Base-by-base conservation (phyloP, 2,329 filamentous ascomycete species). In the Epichloe scottii region DNA sequence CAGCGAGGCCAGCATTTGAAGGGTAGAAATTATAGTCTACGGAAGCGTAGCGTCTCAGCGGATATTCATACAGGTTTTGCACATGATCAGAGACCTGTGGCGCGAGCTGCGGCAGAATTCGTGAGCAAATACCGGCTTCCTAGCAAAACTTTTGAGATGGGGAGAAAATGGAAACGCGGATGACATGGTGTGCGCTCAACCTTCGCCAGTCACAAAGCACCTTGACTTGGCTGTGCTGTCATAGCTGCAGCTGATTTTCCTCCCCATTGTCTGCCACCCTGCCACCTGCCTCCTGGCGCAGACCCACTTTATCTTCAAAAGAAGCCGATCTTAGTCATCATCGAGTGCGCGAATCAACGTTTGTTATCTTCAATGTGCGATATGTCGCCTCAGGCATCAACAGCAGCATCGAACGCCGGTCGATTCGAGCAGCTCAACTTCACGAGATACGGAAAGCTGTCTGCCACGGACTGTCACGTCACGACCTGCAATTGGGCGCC, bases 1-100 rank as follows among this genome's bases (percentile, higher is more conserved):
- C 74, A 65, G 69, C 71, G 73, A 71, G 71, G 69, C 64, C 70
- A 66, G 74, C 79, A 83, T 82, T 73, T 77, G 78, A 67, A 60
- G 66, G 53, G 66, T 62, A 66, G 64, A 77, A 78, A 79, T 68
- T 66, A 69, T 70, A 63, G 73, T 83, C 79, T 74, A 73, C 66
- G 60, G 66, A 75, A 70, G 67, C 61, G 65, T 70, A 68, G 58
- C 57, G 60, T 60, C 68, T 72, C 65, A 71, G 60, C 61, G 66
- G 71, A 64, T 70, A 62, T 66, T 62, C 60, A 69, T 63, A 66
- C 65, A 63, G 69, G 71, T 59, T 81, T 70, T 79, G 71, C 64
- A 66, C 75, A 78, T 80, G 71, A 65, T 74, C 71, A 75, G 71
- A 67, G 61, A 63, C 67, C 68, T 71, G 65, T 68, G 67, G 65